These are phyloP conservation scores for Spergularia bocconei DNA, from an alignment of 148 eudicot genomes.

Conservation along the genomic window DNA sequence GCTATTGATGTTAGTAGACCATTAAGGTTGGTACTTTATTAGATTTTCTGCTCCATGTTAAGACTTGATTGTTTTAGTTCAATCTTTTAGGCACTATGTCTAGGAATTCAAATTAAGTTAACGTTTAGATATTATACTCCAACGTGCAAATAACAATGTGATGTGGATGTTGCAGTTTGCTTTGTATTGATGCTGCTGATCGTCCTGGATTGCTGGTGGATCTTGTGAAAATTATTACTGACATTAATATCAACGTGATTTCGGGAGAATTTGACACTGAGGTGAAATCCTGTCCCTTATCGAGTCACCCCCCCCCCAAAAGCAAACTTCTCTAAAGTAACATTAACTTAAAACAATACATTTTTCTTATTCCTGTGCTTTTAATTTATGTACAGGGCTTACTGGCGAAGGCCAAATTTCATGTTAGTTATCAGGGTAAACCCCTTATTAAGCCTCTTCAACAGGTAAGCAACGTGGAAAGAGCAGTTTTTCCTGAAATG, in stretches of 20 bases:
- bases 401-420: constrained; percentile 88
- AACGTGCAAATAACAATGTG: neutral
- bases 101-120: neutral
- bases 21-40: neutral
- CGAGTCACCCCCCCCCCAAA: neutral
- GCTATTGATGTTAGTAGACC: no score
- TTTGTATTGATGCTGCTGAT: constrained; percentile 75
- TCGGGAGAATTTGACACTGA: constrained; percentile 97
- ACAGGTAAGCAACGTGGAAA: constrained; percentile 47
- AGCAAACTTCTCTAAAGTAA: neutral
- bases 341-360: neutral
- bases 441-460: constrained; percentile 77
- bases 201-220: constrained; percentile 92
- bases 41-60: neutral
- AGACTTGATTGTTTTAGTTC: no score
- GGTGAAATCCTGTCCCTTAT: constrained; percentile 37
- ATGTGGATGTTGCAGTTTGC: constrained; percentile 58
- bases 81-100: neutral
- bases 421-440: constrained; percentile 73
- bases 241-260: constrained; percentile 69
- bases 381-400: constrained; percentile 48
- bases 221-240: constrained; percentile 75
- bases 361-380: neutral
- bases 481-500: neutral
- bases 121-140: neutral